Evolutionary conservation across 768 basidiomycete genomes (phyloP).

Genomic region (Paxillus ammoniavirescens): DNA sequence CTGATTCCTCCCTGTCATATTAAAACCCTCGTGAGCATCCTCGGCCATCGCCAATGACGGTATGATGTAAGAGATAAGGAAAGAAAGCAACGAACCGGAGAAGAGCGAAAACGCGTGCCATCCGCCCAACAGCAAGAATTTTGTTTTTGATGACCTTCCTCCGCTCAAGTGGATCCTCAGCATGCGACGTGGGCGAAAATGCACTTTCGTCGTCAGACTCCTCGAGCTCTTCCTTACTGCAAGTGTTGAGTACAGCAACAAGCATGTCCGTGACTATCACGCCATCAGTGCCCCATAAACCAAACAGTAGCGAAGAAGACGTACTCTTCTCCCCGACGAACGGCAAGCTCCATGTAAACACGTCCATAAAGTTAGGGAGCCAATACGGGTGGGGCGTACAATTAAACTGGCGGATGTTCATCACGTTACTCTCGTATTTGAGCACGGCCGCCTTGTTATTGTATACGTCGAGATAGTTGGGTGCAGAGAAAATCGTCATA

Average conservation of each 20-base stretch:
- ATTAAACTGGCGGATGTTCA: slow-evolving; percentile 98
- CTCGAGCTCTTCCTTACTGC: slow-evolving; percentile 94
- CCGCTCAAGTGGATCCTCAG: slow-evolving; percentile 63
- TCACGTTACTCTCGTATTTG: slow-evolving; percentile 98
- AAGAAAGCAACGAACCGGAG: slow-evolving; percentile 72
- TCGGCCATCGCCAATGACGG: too few relatives aligned
- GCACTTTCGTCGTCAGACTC: slow-evolving; percentile 56
- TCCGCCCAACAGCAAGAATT: slow-evolving; percentile 95
- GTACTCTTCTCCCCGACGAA: slow-evolving; percentile 98
- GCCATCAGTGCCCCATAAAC: slow-evolving; percentile 3
- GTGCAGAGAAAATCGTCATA: slow-evolving; percentile 99
- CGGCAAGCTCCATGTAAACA: slow-evolving; percentile 97
- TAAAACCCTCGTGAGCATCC: background rate
- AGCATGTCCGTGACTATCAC: slow-evolving; percentile 94
- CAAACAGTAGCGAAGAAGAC: slow-evolving; percentile 14
- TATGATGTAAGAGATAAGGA: background rate
- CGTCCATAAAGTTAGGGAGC: slow-evolving; percentile 99
- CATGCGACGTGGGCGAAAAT: slow-evolving; percentile 34
- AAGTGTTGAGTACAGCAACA: slow-evolving; percentile 93
- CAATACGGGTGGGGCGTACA: slow-evolving; percentile 95
- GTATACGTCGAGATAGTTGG: slow-evolving; percentile 97
- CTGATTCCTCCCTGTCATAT: slow-evolving; percentile 84
- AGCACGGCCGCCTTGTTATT: slow-evolving; percentile 99
- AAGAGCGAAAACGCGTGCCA: slow-evolving; percentile 94
- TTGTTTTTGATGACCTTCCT: slow-evolving; percentile 96